Percentiles rank a stretch among this genome's conserved stretches.
Conservation (phyloP, 352 stramenopile genomes). For the Thalassiosira exigua region DNA sequence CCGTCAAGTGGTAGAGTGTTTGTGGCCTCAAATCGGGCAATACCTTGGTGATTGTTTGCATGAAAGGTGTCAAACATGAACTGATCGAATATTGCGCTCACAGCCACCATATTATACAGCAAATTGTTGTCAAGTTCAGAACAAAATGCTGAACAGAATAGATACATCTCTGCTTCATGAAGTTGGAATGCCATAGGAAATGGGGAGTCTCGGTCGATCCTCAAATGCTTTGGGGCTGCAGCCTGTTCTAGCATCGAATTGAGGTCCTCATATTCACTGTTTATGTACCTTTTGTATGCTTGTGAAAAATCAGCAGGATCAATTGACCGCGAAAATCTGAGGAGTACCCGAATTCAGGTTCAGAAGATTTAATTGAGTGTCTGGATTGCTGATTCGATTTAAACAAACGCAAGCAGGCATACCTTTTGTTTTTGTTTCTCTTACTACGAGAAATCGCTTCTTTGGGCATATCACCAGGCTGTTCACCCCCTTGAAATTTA, state of each 20-base stretch:
- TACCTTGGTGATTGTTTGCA: not conserved
- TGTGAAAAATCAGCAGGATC: conserved; percentile 9
- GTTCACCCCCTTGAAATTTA: not conserved
- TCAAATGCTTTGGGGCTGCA: not conserved
- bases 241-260: not conserved
- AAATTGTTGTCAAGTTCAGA: not conserved
- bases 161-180: conserved; percentile 3
- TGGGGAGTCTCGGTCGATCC: not conserved
- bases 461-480: not conserved
- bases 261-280: not conserved
- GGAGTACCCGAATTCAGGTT: not conserved
- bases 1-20: not conserved
- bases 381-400: not conserved
- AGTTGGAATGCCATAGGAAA: conserved; percentile 4
- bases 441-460: not conserved
- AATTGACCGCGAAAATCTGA: conserved; percentile 6
- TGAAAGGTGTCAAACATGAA: conserved; percentile 6
- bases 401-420: not conserved
- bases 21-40: not conserved
- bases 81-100: not conserved
- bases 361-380: not conserved
- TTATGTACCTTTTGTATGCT: conserved; percentile 3
- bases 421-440: conserved; percentile 14
- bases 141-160: not conserved
- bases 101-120: conserved; percentile 10